A percentile compares a stretch with the other conserved stretches of the same genome.
Evolutionary conservation across 768 basidiomycete genomes (phyloP).

Genomic region (Pilatotrama ljubarskyi): DNA sequence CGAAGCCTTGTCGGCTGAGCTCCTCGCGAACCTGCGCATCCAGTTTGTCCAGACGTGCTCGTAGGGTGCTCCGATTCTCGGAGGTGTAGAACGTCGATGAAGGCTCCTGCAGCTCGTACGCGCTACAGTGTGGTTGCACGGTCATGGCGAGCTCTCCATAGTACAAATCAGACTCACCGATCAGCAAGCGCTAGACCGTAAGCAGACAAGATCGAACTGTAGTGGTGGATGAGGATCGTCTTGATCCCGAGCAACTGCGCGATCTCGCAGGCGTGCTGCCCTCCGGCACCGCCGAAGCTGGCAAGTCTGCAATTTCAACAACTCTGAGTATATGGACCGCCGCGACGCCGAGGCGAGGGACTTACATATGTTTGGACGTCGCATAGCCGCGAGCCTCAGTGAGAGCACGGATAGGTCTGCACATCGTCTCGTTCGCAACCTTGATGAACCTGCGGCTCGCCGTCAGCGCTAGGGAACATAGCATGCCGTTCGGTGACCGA

Average conservation of each 20-base stretch:
- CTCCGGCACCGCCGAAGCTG: constrained; percentile 88
- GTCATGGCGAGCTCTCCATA: not conserved
- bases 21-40: constrained; percentile 61
- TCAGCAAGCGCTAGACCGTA: constrained; percentile 94
- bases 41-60: constrained; percentile 69
- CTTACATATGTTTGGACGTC: constrained; percentile 67
- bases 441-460: constrained; percentile 74
- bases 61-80: constrained; percentile 54
- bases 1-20: constrained; percentile 81
- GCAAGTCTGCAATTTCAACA: constrained; percentile 54
- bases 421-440: constrained; percentile 97
- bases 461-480: too few species aligned
- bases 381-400: constrained; percentile 90
- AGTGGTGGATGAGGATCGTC: constrained; percentile 85
- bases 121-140: constrained; percentile 49
- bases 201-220: constrained; percentile 90
- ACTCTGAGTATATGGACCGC: not conserved
- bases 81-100: constrained; percentile 75
- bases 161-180: constrained; percentile 38
- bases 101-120: constrained; percentile 87
- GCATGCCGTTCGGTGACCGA: not conserved
- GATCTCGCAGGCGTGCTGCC: constrained; percentile 93
- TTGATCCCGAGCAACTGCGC: constrained; percentile 84
- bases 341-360: too few species aligned
- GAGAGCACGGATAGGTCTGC: constrained; percentile 84